phyloP scores from a whole-genome alignment of 2,329 filamentous ascomycete genomes.

The Epichloe hybrida region DNA sequence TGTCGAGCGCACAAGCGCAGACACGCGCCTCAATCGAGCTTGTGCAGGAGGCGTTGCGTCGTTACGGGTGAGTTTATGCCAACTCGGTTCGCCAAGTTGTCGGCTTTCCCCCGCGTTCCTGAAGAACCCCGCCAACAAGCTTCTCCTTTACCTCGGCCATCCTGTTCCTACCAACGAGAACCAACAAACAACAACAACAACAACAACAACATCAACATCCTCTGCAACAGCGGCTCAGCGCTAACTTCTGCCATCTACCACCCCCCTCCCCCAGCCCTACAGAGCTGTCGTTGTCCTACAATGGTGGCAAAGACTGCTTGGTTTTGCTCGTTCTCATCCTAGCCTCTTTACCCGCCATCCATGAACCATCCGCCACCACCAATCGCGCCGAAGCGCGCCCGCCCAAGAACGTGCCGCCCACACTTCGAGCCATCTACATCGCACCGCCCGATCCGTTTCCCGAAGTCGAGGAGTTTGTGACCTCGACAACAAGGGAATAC shows the following conservation, averaged over 20 bases:
- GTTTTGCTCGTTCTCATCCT: slow-evolving; percentile 83
- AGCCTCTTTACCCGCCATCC: slow-evolving; percentile 36
- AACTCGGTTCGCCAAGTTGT: background rate
- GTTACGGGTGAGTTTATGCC: slow-evolving; percentile 51
- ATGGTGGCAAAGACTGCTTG: slow-evolving; percentile 95
- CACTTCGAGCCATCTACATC: slow-evolving; percentile 76
- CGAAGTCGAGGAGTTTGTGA: slow-evolving; percentile 77
- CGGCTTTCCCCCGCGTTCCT: background rate
- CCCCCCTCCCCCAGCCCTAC: slow-evolving; percentile 39
- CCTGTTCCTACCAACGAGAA: too few species aligned
- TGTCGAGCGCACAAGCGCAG: slow-evolving; percentile 59
- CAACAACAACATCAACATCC: too few species aligned
- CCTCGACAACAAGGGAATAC: slow-evolving; percentile 50
- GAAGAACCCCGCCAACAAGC: background rate
- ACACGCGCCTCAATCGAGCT: slow-evolving; percentile 59
- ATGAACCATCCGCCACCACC: slow-evolving; percentile 12
- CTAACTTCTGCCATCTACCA: background rate
- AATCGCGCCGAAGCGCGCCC: slow-evolving; percentile 6
- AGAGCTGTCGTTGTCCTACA: slow-evolving; percentile 83
- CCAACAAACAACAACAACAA: too few species aligned
- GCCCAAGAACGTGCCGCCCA: slow-evolving; percentile 21
- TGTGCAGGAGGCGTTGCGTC: slow-evolving; percentile 59
- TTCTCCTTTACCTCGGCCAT: background rate
- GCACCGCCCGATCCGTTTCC: slow-evolving; percentile 71
- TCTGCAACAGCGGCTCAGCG: background rate